Percentiles rank a stretch among this genome's conserved stretches.
Conservation (phyloP, 73 alveolate species). For the Paraurostyla sp. region DNA sequence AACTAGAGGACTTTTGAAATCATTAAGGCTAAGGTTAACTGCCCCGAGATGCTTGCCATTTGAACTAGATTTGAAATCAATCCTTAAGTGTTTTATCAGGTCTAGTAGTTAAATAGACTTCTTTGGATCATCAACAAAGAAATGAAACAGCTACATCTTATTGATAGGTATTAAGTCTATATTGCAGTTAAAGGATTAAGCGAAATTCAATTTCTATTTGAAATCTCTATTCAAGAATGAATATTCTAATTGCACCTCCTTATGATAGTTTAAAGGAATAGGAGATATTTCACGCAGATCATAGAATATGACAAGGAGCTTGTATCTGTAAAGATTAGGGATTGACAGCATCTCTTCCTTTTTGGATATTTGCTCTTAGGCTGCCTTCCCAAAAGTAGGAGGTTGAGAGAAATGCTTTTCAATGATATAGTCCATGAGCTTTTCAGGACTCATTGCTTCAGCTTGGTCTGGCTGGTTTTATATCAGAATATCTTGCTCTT, state of each 20-base stretch:
- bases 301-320: slow-evolving; percentile 26
- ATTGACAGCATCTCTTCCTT: background rate
- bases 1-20: slow-evolving; percentile 37
- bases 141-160: slow-evolving; percentile 58
- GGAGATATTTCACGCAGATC: slow-evolving; percentile 51
- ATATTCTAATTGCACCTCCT: background rate
- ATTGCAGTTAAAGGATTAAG: background rate
- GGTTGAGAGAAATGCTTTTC: slow-evolving; percentile 4
- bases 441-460: slow-evolving; percentile 1
- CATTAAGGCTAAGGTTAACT: slow-evolving; percentile 6
- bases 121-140: slow-evolving; percentile 54
- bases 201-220: background rate
- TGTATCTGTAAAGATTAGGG: slow-evolving; percentile 31
- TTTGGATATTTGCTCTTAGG: background rate
- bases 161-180: slow-evolving; percentile 53
- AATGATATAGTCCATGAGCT: background rate
- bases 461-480: background rate
- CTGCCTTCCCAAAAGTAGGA: background rate
- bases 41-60: background rate
- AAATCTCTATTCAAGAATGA: background rate
- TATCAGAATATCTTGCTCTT: slow-evolving; percentile 9
- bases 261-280: slow-evolving; percentile 33
- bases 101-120: background rate
- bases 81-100: background rate
- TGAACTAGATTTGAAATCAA: background rate